Conservation (phyloP, 2,329 filamentous ascomycete genomes). For the Botrytis sinoallii region DNA sequence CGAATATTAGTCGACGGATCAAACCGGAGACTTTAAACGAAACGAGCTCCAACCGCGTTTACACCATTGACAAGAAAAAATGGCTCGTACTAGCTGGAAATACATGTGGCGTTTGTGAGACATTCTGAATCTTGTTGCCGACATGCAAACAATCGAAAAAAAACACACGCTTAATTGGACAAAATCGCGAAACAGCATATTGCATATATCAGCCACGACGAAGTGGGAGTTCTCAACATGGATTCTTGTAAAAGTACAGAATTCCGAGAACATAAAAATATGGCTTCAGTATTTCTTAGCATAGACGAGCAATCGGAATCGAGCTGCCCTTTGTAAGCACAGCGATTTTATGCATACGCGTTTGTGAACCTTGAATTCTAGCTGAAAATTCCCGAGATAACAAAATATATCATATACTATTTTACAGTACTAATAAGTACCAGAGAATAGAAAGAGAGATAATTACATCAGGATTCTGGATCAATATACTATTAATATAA, state of each 20-base stretch:
- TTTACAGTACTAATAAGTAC: neutral
- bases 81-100: neutral
- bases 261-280: neutral
- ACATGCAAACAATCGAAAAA: neutral
- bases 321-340: neutral
- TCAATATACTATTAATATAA: neutral
- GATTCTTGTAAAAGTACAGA: neutral
- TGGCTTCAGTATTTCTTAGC: neutral
- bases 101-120: neutral
- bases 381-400: neutral
- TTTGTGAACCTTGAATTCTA: slow-evolving; percentile 19
- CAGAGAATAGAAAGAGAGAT: neutral
- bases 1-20: neutral
- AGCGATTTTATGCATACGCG: slow-evolving; percentile 13
- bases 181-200: neutral
- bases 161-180: neutral
- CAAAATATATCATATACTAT: neutral
- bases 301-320: neutral
- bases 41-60: neutral
- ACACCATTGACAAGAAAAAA: neutral
- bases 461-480: neutral
- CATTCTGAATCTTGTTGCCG: neutral
- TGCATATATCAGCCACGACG: neutral
- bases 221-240: neutral
- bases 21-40: neutral